Evolutionary conservation across 1,284 basidiomycete species (phyloP).

Genomic region (Takashimella koratensis): DNA sequence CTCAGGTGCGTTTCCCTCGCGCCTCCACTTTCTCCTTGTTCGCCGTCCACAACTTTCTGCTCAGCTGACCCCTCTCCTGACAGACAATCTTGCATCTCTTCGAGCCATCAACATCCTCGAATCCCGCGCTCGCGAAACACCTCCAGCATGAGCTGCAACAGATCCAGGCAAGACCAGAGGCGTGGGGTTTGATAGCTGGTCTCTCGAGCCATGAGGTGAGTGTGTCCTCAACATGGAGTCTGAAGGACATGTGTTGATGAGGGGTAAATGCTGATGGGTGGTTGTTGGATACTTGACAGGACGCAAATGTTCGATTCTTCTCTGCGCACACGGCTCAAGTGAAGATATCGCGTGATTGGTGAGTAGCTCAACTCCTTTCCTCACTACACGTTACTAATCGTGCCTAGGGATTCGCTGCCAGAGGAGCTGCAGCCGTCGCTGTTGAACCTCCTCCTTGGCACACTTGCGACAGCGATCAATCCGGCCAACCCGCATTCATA

Average conservation of each 20-base stretch:
- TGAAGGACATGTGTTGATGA: neutral
- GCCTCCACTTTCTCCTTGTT: neutral
- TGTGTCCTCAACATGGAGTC: too few species aligned
- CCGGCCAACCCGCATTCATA: constrained; percentile 32
- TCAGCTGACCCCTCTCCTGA: neutral
- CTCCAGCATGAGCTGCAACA: constrained; percentile 45
- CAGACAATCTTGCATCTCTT: constrained; percentile 45
- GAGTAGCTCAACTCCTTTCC: constrained; percentile 33
- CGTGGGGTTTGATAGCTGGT: constrained; percentile 49
- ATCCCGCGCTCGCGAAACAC: constrained; percentile 38
- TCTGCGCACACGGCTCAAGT: constrained; percentile 86
- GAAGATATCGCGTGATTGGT: constrained; percentile 87
- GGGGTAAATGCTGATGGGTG: neutral
- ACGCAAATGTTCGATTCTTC: constrained; percentile 83
- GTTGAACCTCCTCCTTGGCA: constrained; percentile 38
- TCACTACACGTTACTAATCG: neutral
- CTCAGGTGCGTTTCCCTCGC: constrained; percentile 22
- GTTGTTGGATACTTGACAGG: constrained; percentile 33
- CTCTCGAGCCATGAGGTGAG: constrained; percentile 41
- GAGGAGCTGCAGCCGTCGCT: constrained; percentile 38
- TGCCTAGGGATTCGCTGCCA: constrained; percentile 44
- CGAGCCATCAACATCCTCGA: constrained; percentile 30
- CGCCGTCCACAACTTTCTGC: neutral
- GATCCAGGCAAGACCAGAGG: constrained; percentile 41
- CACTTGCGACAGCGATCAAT: constrained; percentile 35